A percentile compares a stretch with the other conserved stretches of the same genome.
phyloP scores from a whole-genome alignment of 208 protist species.

The Acanthamoeba rhysodes region DNA sequence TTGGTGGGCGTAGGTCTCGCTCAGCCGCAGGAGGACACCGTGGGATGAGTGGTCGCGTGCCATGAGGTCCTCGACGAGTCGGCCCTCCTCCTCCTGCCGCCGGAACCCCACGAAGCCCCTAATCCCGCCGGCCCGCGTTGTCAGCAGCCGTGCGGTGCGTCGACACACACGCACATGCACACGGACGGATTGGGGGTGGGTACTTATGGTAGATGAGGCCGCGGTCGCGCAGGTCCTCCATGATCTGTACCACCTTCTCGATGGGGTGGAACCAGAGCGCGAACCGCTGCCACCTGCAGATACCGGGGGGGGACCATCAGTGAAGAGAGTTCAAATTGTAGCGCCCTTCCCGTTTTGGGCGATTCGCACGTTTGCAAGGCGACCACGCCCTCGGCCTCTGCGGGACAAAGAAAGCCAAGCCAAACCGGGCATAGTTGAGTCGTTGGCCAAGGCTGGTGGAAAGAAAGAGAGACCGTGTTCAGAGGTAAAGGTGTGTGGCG shows the following conservation, averaged over 20 bases:
- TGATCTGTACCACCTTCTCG: constrained; percentile 58
- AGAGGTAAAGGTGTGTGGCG: background rate
- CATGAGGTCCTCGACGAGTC: constrained; percentile 11
- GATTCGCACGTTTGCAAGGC: background rate
- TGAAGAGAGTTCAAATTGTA: background rate
- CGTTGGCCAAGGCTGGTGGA: too few relatives aligned
- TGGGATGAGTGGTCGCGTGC: background rate
- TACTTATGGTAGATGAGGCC: constrained; percentile 55
- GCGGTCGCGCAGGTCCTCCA: constrained; percentile 48
- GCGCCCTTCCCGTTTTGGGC: background rate
- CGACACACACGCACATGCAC: background rate
- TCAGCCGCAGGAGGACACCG: constrained; percentile 15
- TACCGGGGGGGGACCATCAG: too few relatives aligned
- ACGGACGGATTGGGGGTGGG: background rate
- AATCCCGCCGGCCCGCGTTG: background rate
- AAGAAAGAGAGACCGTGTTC: too few relatives aligned
- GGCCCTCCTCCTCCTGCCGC: constrained; percentile 5
- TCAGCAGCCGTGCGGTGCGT: background rate
- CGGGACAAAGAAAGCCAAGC: background rate
- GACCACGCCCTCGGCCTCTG: background rate
- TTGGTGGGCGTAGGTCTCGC: constrained; percentile 63
- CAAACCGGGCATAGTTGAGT: too few relatives aligned
- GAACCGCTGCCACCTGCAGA: constrained; percentile 36
- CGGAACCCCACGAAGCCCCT: constrained; percentile 56
- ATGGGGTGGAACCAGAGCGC: constrained; percentile 31